phyloP scores from a whole-genome alignment of 2,329 filamentous ascomycete genomes.

The Colletotrichum musae region DNA sequence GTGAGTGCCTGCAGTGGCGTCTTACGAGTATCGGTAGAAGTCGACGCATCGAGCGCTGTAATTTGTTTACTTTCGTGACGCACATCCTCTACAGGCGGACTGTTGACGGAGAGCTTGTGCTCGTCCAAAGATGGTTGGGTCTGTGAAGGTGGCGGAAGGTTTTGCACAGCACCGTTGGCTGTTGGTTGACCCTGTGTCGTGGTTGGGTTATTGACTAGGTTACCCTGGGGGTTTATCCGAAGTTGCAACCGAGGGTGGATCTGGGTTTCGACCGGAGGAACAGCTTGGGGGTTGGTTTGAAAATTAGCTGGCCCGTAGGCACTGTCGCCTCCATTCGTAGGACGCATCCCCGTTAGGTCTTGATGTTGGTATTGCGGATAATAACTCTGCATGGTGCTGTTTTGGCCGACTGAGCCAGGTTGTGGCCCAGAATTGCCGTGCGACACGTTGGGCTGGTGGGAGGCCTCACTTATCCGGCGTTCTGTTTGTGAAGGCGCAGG shows the following conservation, averaged over 20 bases:
- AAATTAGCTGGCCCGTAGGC: not conserved
- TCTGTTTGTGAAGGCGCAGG: not conserved
- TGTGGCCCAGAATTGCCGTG: slow-evolving; percentile 10
- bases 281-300: not conserved
- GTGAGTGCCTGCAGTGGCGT: not conserved
- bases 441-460: slow-evolving; percentile 26
- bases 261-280: not conserved
- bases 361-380: slow-evolving; percentile 12
- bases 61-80: not conserved
- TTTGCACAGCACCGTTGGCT: not conserved
- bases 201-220: not conserved
- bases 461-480: slow-evolving; percentile 29
- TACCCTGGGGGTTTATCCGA: not conserved
- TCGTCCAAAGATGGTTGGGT: not conserved
- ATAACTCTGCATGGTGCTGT: not conserved
- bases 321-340: not conserved
- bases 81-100: not conserved
- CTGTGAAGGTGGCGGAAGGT: not conserved
- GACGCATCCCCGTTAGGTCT: not conserved
- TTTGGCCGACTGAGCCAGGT: not conserved
- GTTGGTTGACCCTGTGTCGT: not conserved
- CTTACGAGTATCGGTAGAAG: not conserved
- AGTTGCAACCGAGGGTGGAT: not conserved
- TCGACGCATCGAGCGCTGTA: not conserved
- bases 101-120: not conserved